phyloP scores from a whole-genome alignment of 768 basidiomycete genomes.

The Ramaria sp. region DNA sequence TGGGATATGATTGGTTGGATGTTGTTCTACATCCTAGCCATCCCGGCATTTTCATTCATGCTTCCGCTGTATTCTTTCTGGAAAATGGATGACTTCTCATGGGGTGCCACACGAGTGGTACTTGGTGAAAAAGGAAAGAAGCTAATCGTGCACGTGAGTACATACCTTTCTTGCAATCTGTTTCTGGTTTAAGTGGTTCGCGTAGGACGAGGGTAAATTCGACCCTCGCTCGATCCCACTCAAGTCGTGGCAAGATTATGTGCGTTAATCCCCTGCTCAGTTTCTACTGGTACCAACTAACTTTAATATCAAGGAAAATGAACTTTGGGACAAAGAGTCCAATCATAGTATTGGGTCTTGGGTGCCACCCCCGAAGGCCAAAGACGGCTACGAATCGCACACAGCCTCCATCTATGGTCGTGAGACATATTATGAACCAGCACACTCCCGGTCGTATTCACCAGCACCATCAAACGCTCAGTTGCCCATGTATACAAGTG shows the following conservation, averaged over 20 bases:
- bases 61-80: conserved; percentile 94
- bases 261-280: conserved; percentile 26
- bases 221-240: conserved; percentile 88
- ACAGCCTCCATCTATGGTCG: conserved; percentile 79
- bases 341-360: conserved; percentile 93
- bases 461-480: conserved; percentile 63
- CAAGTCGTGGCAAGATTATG: conserved; percentile 95
- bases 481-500: conserved; percentile 27
- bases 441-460: conserved; percentile 48
- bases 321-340: conserved; percentile 95
- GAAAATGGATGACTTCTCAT: conserved; percentile 96
- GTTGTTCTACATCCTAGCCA: conserved; percentile 90
- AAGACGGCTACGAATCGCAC: conserved; percentile 68
- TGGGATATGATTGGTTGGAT: conserved; percentile 99
- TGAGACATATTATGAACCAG: conserved; percentile 72
- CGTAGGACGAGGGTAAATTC: conserved; percentile 93
- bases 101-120: conserved; percentile 89
- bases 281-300: conserved; percentile 1
- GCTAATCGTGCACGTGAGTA: conserved; percentile 80
- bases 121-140: conserved; percentile 94
- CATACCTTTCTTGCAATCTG: background rate
- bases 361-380: conserved; percentile 66
- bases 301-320: conserved; percentile 56
- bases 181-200: conserved; percentile 1
- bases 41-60: conserved; percentile 88